phyloP scores from a whole-genome alignment of 192 early-diverging fungal species.

The Coemansia sp. region DNA sequence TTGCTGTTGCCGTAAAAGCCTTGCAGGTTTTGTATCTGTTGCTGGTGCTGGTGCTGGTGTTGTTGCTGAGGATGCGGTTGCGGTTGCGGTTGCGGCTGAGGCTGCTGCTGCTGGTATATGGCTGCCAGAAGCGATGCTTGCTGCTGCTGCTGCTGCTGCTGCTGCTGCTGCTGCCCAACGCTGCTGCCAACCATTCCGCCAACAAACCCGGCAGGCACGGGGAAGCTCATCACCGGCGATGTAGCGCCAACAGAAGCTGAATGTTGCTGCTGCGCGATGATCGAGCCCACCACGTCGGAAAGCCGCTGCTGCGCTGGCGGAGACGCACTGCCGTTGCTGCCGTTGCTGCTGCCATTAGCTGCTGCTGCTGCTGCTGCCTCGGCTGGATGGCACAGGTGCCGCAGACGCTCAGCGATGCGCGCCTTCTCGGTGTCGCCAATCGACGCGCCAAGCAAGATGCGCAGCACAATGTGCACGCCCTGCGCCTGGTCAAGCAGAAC shows the following conservation, averaged over 20 bases:
- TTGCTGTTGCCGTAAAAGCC: too few relatives aligned
- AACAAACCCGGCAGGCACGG: constrained; percentile 38
- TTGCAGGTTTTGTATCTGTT: too few relatives aligned
- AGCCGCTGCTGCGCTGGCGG: constrained; percentile 26
- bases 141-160: neutral
- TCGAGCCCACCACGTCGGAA: constrained; percentile 20
- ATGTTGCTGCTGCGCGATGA: constrained; percentile 16
- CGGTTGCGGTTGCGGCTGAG: neutral
- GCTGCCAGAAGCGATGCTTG: constrained; percentile 14
- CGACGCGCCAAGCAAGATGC: constrained; percentile 79
- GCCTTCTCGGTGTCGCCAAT: constrained; percentile 77
- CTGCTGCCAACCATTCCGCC: constrained; percentile 44
- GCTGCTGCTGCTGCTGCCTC: neutral
- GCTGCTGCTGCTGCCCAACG: neutral
- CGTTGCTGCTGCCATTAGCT: neutral
- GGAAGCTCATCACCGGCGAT: constrained; percentile 42
- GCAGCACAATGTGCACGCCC: constrained; percentile 86
- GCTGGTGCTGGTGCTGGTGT: neutral
- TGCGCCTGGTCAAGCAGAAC: constrained; percentile 78
- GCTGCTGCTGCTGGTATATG: constrained; percentile 23
- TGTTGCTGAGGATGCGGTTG: neutral
- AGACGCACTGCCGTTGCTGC: neutral
- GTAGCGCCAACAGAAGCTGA: neutral
- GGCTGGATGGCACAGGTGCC: constrained; percentile 1
- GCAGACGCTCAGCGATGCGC: constrained; percentile 67